Base-by-base conservation (phyloP, 352 stramenopile genomes). In the Pythium vanterpoolii region DNA sequence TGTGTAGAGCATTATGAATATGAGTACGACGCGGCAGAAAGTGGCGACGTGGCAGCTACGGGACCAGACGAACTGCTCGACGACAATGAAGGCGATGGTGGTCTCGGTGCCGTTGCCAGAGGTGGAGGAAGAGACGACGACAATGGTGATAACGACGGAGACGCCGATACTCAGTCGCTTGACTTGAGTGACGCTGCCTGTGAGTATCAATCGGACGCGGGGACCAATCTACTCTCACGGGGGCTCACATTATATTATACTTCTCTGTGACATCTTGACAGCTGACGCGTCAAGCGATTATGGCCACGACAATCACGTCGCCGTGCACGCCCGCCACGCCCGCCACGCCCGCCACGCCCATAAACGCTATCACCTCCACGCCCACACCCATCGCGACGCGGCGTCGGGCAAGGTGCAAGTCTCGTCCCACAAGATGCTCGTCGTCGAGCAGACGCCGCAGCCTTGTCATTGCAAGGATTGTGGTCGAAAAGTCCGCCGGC, bases 401-500 rank as follows among this genome's bases (percentile, higher is more conserved):
- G 28, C 49, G 3, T 31, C 34, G 3, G 30, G 61, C 8, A 62
- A 59, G 33, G 27, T 62, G 30, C 61, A 55, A 19, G 40, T 68
- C 23, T 59, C 62, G 5, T 65, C 55, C 7, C 34, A 26, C 27
- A 69, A 69, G 34, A 65, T 49, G 8, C 24, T 65, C 23, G 62
- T 69, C 24, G 31, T 65, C 9, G 31, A 63, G 33, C 48, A 56
- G 11, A 16, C 42, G 11, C 50, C 48, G 11, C 26, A 30, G 7
- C 21, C 27, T 13, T 65, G 44, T 42, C 50, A 58, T 18, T 67
- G 51, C 39, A 21, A 33, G 4, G 44, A 58, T 2, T 61, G 54
- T 48, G 19, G 30, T 1, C 44, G 47, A 16, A n/a, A 36, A 34
- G 28, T 23, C 13, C 49, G 19, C 3, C 56, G 46, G 14, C 49